These are phyloP conservation scores for Auricularia auricula-judae DNA, from an alignment of 768 basidiomycete species.

Conservation along the genomic window DNA sequence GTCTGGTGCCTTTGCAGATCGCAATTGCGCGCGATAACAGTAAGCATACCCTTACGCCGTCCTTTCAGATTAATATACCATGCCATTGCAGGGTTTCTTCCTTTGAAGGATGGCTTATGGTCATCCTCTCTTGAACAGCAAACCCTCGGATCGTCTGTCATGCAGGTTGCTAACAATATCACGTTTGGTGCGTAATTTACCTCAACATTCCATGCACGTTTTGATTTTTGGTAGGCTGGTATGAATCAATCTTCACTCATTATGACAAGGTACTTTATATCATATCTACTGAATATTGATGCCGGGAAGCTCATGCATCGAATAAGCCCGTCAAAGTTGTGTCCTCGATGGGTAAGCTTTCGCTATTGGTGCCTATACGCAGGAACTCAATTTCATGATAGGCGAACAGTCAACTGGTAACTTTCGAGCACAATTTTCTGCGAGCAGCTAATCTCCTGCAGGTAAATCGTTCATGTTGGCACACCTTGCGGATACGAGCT, in stretches of 20 bases:
- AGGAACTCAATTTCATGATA: neutral
- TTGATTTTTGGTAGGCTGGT: slow-evolving; percentile 37
- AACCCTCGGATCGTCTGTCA: slow-evolving; percentile 48
- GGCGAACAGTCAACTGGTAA: neutral
- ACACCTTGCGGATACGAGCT: slow-evolving; percentile 52
- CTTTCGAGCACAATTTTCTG: neutral
- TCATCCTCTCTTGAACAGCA: slow-evolving; percentile 39
- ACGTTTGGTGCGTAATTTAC: neutral
- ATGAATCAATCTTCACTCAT: slow-evolving; percentile 50
- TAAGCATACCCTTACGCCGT: neutral
- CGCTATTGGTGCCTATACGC: neutral
- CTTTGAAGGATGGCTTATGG: slow-evolving; percentile 45
- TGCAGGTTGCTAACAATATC: slow-evolving; percentile 36
- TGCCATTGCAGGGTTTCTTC: slow-evolving; percentile 27
- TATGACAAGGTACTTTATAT: slow-evolving; percentile 21
- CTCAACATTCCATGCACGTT: slow-evolving; percentile 16
- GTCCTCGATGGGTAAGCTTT: slow-evolving; percentile 43
- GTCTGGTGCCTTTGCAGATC: slow-evolving; percentile 54
- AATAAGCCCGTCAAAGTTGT: slow-evolving; percentile 51
- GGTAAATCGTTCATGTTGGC: slow-evolving; percentile 23
- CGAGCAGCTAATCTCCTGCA: slow-evolving; percentile 1
- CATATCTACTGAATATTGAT: neutral
- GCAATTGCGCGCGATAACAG: slow-evolving; percentile 49
- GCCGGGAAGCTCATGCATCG: neutral
- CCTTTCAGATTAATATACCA: neutral